Evolutionary conservation across 179 eudicot genomes (phyloP).

Genomic region (Vitellaria paradoxa): DNA sequence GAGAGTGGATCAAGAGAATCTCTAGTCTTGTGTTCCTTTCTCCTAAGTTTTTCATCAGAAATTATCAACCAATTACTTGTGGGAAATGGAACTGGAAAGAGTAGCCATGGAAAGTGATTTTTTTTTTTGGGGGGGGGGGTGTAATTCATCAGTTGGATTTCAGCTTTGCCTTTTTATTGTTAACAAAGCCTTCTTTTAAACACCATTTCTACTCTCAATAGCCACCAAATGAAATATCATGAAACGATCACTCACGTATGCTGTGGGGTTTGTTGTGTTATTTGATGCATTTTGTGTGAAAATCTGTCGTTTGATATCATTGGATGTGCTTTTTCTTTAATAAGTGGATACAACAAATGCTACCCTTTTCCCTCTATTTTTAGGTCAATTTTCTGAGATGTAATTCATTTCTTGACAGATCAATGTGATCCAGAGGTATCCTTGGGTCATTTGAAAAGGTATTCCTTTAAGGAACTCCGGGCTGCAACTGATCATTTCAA

Average conservation of each 20-base stretch:
- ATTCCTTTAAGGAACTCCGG: slow-evolving; percentile 63
- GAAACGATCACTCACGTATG: not conserved
- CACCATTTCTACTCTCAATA: not conserved
- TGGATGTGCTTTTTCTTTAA: not conserved
- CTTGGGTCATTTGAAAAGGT: slow-evolving; percentile 67
- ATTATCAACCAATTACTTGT: not conserved
- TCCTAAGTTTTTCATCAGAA: not conserved
- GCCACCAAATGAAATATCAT: not conserved
- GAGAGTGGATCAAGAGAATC: no score
- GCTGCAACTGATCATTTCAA: slow-evolving; percentile 73
- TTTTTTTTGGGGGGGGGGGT: no score
- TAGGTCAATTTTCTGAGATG: not conserved
- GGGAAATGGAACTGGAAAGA: not conserved
- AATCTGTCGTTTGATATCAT: no score
- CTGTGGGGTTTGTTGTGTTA: not conserved
- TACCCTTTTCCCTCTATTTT: not conserved
- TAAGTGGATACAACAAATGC: not conserved
- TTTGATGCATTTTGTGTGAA: not conserved
- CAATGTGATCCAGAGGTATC: slow-evolving; percentile 77
- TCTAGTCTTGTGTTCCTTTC: no score
- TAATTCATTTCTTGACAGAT: slow-evolving; percentile 34
- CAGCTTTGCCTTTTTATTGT: not conserved
- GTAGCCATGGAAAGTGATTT: not conserved
- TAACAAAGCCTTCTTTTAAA: not conserved
- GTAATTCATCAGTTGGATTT: not conserved